Evolutionary conservation across 371 early-diverging fungal species (phyloP).

Genomic region (Caulochytrium protostelioides): DNA sequence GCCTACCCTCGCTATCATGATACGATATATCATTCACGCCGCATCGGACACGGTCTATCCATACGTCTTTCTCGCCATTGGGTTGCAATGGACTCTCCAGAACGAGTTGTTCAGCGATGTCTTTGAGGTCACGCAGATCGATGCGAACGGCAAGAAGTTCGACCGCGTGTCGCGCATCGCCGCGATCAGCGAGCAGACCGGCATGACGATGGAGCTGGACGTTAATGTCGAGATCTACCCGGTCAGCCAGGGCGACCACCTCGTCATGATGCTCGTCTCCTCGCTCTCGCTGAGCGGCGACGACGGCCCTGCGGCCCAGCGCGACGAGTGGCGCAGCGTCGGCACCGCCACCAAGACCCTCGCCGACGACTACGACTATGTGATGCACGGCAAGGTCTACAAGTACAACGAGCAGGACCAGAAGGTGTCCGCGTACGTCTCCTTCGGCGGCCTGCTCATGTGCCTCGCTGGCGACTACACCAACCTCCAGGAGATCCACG

Average conservation of each 20-base stretch:
- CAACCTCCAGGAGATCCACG: conserved; percentile 53
- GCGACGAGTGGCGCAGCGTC: conserved; percentile 12
- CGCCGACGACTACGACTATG: conserved; percentile 89
- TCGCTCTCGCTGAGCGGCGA: conserved; percentile 9
- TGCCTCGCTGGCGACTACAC: conserved; percentile 67
- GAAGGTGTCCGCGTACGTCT: conserved; percentile 66
- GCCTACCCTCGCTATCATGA: too few species aligned
- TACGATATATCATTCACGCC: too few species aligned
- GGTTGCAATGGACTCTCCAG: too few species aligned
- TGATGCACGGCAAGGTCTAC: conserved; percentile 90
- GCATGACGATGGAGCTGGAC: conserved; percentile 73
- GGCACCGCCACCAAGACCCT: conserved; percentile 35
- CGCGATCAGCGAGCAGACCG: conserved; percentile 64
- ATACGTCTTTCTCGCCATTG: too few species aligned
- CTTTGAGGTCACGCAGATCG: too few species aligned
- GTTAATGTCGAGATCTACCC: conserved; percentile 84
- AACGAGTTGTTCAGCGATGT: too few species aligned
- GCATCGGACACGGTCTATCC: too few species aligned
- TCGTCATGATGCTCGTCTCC: conserved; percentile 50
- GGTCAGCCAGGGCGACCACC: conserved; percentile 54
- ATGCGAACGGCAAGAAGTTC: too few species aligned
- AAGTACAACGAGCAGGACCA: conserved; percentile 60
- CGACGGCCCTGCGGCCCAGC: conserved; percentile 8
- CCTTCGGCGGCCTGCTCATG: conserved; percentile 85
- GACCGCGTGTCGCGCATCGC: conserved; percentile 66